phyloP scores from a whole-genome alignment of 108 stramenopile species.

The Epithemia pelagica region DNA sequence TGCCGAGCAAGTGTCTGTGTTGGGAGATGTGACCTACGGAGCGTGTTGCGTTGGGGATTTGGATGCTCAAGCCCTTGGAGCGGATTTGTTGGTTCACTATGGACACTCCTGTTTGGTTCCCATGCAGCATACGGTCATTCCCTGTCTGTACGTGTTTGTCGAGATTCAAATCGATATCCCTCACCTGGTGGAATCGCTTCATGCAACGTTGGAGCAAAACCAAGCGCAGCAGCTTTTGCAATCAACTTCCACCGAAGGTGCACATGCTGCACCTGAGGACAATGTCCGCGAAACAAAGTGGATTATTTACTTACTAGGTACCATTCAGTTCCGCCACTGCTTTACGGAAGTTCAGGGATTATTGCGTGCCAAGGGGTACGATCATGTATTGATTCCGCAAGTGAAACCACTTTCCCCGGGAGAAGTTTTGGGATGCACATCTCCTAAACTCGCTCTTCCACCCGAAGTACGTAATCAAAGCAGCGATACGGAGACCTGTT shows the following conservation, averaged over 20 bases:
- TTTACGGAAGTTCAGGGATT: slow-evolving; percentile 58
- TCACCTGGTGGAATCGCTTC: slow-evolving; percentile 79
- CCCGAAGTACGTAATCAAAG: too few species aligned
- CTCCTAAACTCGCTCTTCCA: slow-evolving; percentile 58
- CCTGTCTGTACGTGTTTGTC: slow-evolving; percentile 96
- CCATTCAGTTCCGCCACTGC: slow-evolving; percentile 87
- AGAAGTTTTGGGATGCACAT: slow-evolving; percentile 97
- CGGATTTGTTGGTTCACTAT: slow-evolving; percentile 92
- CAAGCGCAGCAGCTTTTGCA: slow-evolving; percentile 1
- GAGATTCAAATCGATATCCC: slow-evolving; percentile 91
- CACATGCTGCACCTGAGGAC: background rate
- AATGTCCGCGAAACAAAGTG: slow-evolving; percentile 1
- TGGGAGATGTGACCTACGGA: slow-evolving; percentile 99
- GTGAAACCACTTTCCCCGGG: slow-evolving; percentile 86
- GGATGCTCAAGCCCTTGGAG: slow-evolving; percentile 82
- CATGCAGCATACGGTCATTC: slow-evolving; percentile 75
- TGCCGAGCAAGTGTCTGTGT: slow-evolving; percentile 54
- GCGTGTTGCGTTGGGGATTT: slow-evolving; percentile 99
- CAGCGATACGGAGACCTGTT: background rate
- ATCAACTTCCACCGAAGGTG: background rate
- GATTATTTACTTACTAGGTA: slow-evolving; percentile 51
- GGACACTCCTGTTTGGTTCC: slow-evolving; percentile 98
- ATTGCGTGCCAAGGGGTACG: slow-evolving; percentile 31
- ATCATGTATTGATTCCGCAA: slow-evolving; percentile 60
- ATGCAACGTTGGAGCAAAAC: slow-evolving; percentile 28